phyloP scores from a whole-genome alignment of 495 filamentous ascomycete genomes.

The Penicillium cinerascens region DNA sequence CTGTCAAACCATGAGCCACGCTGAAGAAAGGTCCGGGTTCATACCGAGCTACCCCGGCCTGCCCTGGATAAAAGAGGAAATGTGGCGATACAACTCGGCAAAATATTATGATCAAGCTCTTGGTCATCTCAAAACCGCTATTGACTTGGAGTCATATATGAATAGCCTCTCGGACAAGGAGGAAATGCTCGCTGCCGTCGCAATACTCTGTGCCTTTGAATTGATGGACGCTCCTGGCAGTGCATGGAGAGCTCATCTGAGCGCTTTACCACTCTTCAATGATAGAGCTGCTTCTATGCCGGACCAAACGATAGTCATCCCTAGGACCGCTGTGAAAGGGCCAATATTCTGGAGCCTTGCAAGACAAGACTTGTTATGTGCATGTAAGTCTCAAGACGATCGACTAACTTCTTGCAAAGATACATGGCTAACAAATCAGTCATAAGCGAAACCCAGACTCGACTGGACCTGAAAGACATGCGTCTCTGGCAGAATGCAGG shows the following conservation, averaged over 20 bases:
- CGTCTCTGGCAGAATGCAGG: conserved; percentile 22
- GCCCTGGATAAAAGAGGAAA: conserved; percentile 8
- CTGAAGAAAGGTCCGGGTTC: neutral
- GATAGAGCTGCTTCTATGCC: conserved; percentile 3
- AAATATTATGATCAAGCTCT: conserved; percentile 22
- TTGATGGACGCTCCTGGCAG: conserved; percentile 22
- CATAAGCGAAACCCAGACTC: conserved; percentile 21
- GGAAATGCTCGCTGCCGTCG: conserved; percentile 24
- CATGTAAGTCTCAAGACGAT: conserved; percentile 9
- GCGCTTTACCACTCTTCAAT: conserved; percentile 16
- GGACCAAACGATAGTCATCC: conserved; percentile 9
- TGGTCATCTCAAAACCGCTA: conserved; percentile 11
- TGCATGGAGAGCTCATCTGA: conserved; percentile 22
- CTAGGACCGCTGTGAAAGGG: conserved; percentile 9
- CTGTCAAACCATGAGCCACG: neutral
- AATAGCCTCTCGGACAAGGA: conserved; percentile 8
- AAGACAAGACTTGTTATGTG: conserved; percentile 19
- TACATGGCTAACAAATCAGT: neutral
- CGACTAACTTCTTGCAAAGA: no score
- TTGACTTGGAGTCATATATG: conserved; percentile 5
- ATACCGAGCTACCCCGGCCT: neutral
- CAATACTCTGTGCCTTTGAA: conserved; percentile 21
- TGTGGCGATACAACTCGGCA: conserved; percentile 20
- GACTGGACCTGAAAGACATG: conserved; percentile 19
- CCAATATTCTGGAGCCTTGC: conserved; percentile 24